These are phyloP conservation scores for Pezicula rhizophila DNA, from an alignment of 2,329 filamentous ascomycete genomes.

Conservation along the genomic window DNA sequence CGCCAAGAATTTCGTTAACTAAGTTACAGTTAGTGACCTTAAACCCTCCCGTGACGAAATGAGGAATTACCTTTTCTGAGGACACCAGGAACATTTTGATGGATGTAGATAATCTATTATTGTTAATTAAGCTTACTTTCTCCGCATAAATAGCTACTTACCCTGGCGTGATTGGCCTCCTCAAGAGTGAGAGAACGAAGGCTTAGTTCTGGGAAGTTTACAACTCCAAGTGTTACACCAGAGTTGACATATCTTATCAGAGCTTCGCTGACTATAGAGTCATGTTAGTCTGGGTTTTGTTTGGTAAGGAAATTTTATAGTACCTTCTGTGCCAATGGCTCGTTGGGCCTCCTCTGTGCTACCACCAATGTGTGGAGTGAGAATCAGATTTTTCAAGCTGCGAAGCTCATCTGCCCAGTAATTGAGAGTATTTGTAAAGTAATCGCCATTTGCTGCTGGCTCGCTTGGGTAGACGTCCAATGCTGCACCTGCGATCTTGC, in stretches of 20 bases:
- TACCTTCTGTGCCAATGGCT: conserved; percentile 84
- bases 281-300: conserved; percentile 1
- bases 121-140: conserved; percentile 15
- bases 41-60: conserved; percentile 10
- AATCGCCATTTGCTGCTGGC: conserved; percentile 88
- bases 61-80: conserved; percentile 62
- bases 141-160: conserved; percentile 29
- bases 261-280: conserved; percentile 65
- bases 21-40: conserved; percentile 2
- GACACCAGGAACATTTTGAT: conserved; percentile 94
- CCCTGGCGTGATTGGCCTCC: conserved; percentile 81
- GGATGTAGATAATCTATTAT: conserved; percentile 78
- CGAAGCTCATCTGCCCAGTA: conserved; percentile 80
- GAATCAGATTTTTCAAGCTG: conserved; percentile 81
- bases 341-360: conserved; percentile 97
- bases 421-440: conserved; percentile 83
- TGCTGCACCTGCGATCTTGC: conserved; percentile 89
- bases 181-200: conserved; percentile 86
- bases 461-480: conserved; percentile 94
- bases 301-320: conserved; percentile 7
- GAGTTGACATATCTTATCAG: conserved; percentile 94
- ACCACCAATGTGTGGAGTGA: conserved; percentile 95
- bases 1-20: conserved; percentile 91
- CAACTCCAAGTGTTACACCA: conserved; percentile 82
- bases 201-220: conserved; percentile 94